Percentiles rank a stretch among this genome's conserved stretches.
phyloP scores from a whole-genome alignment of 345 rosid genomes.

The Gynandropsis gynandra region DNA sequence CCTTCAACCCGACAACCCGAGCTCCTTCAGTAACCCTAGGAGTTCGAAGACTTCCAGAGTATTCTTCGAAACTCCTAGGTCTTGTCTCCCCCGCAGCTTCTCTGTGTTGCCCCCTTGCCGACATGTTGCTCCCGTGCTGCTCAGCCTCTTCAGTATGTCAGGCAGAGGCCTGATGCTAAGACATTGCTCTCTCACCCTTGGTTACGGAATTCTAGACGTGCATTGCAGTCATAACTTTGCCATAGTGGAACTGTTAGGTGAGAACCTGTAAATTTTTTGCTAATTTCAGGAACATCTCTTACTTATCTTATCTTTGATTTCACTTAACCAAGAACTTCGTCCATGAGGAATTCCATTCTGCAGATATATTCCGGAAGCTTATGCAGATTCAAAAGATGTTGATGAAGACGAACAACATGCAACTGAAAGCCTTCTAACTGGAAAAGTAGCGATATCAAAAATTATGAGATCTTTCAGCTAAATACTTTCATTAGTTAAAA shows the following conservation, averaged over 20 bases:
- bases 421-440: conserved; percentile 37
- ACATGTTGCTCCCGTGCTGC: no score
- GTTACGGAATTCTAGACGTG: conserved; percentile 86
- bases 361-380: conserved; percentile 45
- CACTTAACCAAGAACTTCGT: conserved; percentile 6
- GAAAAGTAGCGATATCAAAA: conserved; percentile 41
- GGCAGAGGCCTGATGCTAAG: conserved; percentile 98
- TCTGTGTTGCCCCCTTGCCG: no score
- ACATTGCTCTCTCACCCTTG: conserved; percentile 95
- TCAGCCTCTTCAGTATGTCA: conserved; percentile 87
- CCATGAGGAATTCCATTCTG: conserved; percentile 18
- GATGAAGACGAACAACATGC: conserved; percentile 44
- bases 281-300: not conserved
- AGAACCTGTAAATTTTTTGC: conserved; percentile 1
- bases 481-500: not conserved
- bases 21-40: no score
- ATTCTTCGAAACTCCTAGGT: no score
- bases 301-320: not conserved
- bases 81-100: no score
- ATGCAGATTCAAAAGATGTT: conserved; percentile 43
- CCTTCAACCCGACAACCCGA: no score
- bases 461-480: conserved; percentile 34
- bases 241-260: conserved; percentile 78
- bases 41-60: no score
- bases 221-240: conserved; percentile 74